phyloP scores from a whole-genome alignment of 495 filamentous ascomycete genomes.

The Parachaetomium inaequale region DNA sequence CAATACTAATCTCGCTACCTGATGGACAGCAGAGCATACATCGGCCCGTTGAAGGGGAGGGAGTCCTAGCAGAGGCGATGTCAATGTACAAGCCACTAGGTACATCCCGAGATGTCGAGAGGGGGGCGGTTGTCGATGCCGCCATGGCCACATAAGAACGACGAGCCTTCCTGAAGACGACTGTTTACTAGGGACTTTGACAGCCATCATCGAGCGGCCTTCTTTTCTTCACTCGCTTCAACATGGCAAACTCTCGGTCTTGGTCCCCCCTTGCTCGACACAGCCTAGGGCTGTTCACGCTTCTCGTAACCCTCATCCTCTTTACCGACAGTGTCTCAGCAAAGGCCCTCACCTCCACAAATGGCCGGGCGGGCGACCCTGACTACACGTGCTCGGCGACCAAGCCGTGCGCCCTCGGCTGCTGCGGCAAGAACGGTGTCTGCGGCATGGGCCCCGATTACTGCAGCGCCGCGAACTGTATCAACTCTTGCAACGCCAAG shows the following conservation, averaged over 20 bases:
- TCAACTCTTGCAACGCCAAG: conserved; percentile 18
- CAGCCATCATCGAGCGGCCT: not conserved
- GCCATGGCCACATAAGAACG: conserved; percentile 2
- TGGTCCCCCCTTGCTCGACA: not conserved
- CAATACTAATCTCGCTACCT: not conserved
- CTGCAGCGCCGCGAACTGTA: conserved; percentile 21
- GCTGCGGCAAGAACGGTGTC: conserved; percentile 15
- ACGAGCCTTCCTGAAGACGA: not conserved
- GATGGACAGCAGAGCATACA: no score
- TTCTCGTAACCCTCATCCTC: not conserved
- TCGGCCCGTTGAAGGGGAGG: no score
- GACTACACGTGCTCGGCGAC: conserved; percentile 14
- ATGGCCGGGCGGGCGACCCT: not conserved
- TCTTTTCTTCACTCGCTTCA: not conserved
- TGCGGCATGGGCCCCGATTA: conserved; percentile 22
- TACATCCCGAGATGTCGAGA: not conserved
- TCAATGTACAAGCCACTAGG: not conserved
- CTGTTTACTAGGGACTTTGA: no score
- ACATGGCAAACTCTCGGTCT: not conserved
- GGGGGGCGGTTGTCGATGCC: not conserved
- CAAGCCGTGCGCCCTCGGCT: conserved; percentile 20
- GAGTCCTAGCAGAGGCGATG: no score
- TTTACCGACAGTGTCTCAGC: not conserved
- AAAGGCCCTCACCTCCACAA: not conserved
- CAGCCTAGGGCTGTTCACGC: not conserved